These are phyloP conservation scores for Alternaria conjuncta DNA, from an alignment of 2,329 filamentous ascomycete genomes.

Conservation along the genomic window DNA sequence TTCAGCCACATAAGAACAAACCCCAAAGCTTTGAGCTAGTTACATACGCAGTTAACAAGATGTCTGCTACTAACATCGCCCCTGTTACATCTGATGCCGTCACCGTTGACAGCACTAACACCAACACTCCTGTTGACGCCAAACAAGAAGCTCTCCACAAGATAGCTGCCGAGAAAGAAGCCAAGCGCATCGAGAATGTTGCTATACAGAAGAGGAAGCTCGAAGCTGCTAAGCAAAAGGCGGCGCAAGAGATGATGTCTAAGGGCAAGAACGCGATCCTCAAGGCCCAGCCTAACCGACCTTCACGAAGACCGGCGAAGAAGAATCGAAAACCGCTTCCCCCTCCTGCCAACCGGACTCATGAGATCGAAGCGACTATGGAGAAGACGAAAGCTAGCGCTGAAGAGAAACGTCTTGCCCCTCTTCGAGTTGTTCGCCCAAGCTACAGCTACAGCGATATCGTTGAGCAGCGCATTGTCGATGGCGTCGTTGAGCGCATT, in stretches of 20 bases:
- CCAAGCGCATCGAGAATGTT: background rate
- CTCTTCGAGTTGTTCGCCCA: background rate
- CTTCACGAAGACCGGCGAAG: background rate
- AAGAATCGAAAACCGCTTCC: background rate
- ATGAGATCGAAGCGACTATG: background rate
- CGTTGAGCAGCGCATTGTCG: background rate
- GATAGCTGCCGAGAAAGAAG: background rate
- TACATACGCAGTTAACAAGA: background rate
- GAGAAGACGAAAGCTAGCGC: background rate
- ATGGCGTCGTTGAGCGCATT: background rate
- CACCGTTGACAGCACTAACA: background rate
- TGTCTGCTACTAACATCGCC: background rate
- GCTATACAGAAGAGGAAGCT: background rate
- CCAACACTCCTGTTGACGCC: background rate
- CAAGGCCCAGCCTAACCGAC: background rate
- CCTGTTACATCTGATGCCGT: background rate
- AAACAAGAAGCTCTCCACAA: background rate
- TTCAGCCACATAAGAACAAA: background rate
- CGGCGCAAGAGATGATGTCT: background rate
- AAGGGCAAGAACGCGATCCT: background rate
- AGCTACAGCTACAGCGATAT: background rate
- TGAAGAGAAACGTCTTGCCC: background rate
- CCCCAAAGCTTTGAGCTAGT: background rate
- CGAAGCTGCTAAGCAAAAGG: background rate
- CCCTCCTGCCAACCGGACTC: background rate